A percentile compares a stretch with the other conserved stretches of the same genome.
These are phyloP conservation scores for Tuber aestivum DNA, from an alignment of 495 filamentous ascomycete species.

Conservation along the genomic window DNA sequence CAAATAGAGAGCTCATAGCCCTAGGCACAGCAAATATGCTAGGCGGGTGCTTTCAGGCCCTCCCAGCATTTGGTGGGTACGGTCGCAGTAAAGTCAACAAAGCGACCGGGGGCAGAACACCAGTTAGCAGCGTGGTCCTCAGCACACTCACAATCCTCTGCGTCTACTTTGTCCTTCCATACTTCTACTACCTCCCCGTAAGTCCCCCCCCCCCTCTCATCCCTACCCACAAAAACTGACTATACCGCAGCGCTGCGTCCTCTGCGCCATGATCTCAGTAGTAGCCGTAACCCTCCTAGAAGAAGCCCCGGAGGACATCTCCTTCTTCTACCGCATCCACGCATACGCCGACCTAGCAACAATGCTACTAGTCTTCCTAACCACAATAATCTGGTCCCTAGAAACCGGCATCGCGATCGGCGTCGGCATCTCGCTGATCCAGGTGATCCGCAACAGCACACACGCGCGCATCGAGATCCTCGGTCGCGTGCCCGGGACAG, in stretches of 20 bases:
- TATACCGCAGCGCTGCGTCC: slow-evolving; percentile 47
- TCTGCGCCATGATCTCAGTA: slow-evolving; percentile 90
- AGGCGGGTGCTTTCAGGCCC: slow-evolving; percentile 81
- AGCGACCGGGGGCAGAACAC: slow-evolving; percentile 82
- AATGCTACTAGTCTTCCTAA: slow-evolving; percentile 80
- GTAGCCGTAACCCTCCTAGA: slow-evolving; percentile 93
- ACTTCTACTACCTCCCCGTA: slow-evolving; percentile 85
- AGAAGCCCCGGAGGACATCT: slow-evolving; percentile 84
- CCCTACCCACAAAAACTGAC: not conserved
- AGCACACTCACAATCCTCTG: slow-evolving; percentile 73
- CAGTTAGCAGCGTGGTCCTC: slow-evolving; percentile 82
- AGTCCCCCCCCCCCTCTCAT: slow-evolving; percentile 46
- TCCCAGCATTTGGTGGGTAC: slow-evolving; percentile 95
- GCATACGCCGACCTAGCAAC: slow-evolving; percentile 78
- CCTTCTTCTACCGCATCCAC: slow-evolving; percentile 78
- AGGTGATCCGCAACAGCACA: slow-evolving; percentile 82
- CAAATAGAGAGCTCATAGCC: slow-evolving; percentile 91
- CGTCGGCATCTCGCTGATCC: slow-evolving; percentile 78
- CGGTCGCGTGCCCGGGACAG: slow-evolving; percentile 75
- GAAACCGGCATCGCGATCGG: slow-evolving; percentile 82
- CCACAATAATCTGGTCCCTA: slow-evolving; percentile 90
- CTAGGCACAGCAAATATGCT: slow-evolving; percentile 83
- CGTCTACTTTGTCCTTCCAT: slow-evolving; percentile 75
- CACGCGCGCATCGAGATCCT: slow-evolving; percentile 95
- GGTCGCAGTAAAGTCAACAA: slow-evolving; percentile 92